Evolutionary conservation across 2,329 filamentous ascomycete genomes (phyloP).

Genomic region (Davidsoniella eucalypti): DNA sequence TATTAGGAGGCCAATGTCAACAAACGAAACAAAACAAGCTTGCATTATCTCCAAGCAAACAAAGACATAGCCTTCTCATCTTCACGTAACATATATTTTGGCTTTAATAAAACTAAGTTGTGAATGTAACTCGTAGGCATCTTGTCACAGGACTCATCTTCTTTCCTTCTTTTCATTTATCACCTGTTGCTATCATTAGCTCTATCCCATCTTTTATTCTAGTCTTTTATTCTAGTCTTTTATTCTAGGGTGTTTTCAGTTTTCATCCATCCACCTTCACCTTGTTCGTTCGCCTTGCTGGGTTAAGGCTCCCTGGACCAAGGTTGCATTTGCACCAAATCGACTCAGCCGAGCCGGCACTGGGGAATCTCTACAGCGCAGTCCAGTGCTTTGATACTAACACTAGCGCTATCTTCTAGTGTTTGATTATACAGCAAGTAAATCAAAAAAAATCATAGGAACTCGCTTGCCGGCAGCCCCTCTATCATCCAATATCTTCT

Average conservation of each 20-base stretch:
- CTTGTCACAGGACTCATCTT: neutral
- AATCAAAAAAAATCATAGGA: too few species aligned
- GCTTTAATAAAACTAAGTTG: too few species aligned
- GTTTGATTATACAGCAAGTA: too few species aligned
- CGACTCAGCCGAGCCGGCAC: neutral
- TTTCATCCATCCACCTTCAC: neutral
- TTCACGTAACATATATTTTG: neutral
- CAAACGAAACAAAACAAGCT: constrained; percentile 5
- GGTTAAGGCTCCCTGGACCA: neutral
- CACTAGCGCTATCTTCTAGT: too few species aligned
- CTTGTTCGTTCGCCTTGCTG: neutral
- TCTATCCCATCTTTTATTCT: too few species aligned
- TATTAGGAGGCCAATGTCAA: constrained; percentile 5
- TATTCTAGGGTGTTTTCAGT: neutral
- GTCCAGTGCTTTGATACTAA: too few species aligned
- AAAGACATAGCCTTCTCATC: neutral
- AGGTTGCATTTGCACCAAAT: neutral
- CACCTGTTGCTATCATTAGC: neutral
- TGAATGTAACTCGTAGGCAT: too few species aligned
- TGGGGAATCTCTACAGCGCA: too few species aligned
- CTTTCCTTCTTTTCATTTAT: neutral
- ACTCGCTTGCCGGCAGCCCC: neutral
- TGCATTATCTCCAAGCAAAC: neutral
- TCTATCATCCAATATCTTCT: neutral
- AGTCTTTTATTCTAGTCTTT: too few species aligned